Evolutionary conservation across 2,329 filamentous ascomycete species (phyloP), one percentile per base, ranked within the genome.

Genomic region (Curvularia hawaiiensis): DNA sequence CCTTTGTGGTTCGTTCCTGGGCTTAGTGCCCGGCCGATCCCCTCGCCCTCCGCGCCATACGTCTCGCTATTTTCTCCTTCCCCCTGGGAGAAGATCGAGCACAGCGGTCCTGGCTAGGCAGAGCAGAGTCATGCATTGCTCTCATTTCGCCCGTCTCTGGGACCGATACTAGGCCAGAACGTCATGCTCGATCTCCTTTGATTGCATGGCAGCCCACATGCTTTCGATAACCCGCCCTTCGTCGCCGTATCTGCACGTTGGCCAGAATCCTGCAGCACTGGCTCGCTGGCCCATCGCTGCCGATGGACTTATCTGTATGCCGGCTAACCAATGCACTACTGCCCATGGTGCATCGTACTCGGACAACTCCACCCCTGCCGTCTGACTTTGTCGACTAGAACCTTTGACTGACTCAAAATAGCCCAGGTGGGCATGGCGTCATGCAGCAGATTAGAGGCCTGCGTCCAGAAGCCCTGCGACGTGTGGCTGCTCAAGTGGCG

Each of bases 11-110:
- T 54, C 46, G 26, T 50, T n/a, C 20, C 46, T 46, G 22, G 20
- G 26, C 22, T 52, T 56, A 59, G 57, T 45, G 57, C 53, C 57
- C 57, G 57, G 57, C 33, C 57, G 57, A 59, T 56, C 53, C 40
- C 47, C 49, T 28, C 20, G 20, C 41, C 40, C 26, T 28, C 30
- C 48, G 31, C 41, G 49, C 53, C 49, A 56, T 20, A 44, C 45
- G 26, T 39, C 26, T 40, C 35, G 39, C 20, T 31, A 5, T 12
- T 30, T 26, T 56, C 33, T 28, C 31, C 28, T 26, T 26, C 18
- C 33, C 51, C 40, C 41, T 44, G 22, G 14, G n/a, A 47, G 35
- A 20, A 10, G 31, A 39, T 52, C 38, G 22, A 8, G 35, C 28
- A 43, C 40, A 22, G 38, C 28, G 24, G 33, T n/a, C 33, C 22